A percentile compares a stretch with the other conserved stretches of the same genome.
These are phyloP conservation scores for Eimeria falciformis DNA, from an alignment of 169 alveolate species.

Conservation along the genomic window DNA sequence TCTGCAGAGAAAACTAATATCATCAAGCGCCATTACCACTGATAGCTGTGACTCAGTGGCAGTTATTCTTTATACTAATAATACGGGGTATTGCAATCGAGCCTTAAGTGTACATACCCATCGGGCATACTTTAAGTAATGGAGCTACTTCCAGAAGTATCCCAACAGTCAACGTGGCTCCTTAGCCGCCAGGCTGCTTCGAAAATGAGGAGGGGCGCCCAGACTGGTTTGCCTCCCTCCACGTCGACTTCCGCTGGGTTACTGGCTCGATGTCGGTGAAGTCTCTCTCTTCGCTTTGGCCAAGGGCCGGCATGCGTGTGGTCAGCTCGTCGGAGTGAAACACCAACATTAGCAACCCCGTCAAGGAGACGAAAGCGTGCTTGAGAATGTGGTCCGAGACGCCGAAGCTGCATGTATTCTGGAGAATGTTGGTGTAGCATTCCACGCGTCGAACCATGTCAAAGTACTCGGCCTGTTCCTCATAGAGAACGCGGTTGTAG, in stretches of 20 bases:
- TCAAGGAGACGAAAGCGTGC: conserved; percentile 82
- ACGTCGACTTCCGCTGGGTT: conserved; percentile 57
- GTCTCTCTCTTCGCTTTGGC: conserved; percentile 62
- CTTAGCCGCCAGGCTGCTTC: conserved; percentile 40
- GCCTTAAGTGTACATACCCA: no score
- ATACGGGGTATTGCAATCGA: no score
- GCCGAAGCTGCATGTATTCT: conserved; percentile 90
- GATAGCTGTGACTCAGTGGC: no score
- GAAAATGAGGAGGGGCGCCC: conserved; percentile 43
- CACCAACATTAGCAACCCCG: conserved; percentile 77
- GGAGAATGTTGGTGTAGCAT: conserved; percentile 87
- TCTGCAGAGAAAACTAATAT: no score
- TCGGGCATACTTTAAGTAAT: no score
- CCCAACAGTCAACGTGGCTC: no score
- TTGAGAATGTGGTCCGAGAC: conserved; percentile 83
- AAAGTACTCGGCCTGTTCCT: conserved; percentile 92
- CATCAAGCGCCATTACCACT: no score
- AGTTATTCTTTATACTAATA: no score
- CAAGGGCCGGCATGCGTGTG: conserved; percentile 73
- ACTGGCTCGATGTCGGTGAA: conserved; percentile 65
- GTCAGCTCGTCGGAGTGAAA: conserved; percentile 77
- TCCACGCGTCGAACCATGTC: conserved; percentile 93
- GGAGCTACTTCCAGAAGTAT: no score
- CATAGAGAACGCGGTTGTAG: conserved; percentile 89
- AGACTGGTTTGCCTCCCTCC: conserved; percentile 40